Conservation (phyloP, 352 stramenopile species). For the Plasmopara muralis region DNA sequence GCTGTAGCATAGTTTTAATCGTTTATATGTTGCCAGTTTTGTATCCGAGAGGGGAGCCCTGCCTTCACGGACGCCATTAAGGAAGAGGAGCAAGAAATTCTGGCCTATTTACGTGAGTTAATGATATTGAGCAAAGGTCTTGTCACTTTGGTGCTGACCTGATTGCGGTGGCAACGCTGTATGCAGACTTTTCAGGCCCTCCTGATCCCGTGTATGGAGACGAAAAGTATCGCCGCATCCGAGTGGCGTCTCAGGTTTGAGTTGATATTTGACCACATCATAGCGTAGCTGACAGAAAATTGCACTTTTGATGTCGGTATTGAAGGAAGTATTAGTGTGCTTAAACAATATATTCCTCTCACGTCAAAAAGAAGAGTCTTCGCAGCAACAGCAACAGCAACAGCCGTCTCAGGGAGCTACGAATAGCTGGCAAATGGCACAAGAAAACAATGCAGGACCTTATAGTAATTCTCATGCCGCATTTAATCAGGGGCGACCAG, state of each 20-base stretch:
- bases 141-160: not conserved
- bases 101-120: conserved; percentile 61
- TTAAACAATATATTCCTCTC: conserved; percentile 65
- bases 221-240: conserved; percentile 80
- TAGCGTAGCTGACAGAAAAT: no score
- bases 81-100: conserved; percentile 65
- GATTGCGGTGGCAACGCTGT: conserved; percentile 7
- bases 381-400: conserved; percentile 14
- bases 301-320: conserved; percentile 11
- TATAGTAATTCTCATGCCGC: conserved; percentile 17
- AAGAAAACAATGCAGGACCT: conserved; percentile 12
- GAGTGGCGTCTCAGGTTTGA: conserved; percentile 59
- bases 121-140: not conserved
- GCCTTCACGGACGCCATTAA: conserved; percentile 54
- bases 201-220: conserved; percentile 74
- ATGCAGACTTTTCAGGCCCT: conserved; percentile 65
- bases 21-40: conserved; percentile 43
- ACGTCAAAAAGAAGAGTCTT: conserved; percentile 23
- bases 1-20: conserved; percentile 2
- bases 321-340: conserved; percentile 68
- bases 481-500: conserved; percentile 19
- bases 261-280: not conserved
- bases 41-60: conserved; percentile 57
- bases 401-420: conserved; percentile 9
- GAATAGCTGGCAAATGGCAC: conserved; percentile 21